Conservation (phyloP, 1,139 yeast species). For the Arxiozyma slooffiae region DNA sequence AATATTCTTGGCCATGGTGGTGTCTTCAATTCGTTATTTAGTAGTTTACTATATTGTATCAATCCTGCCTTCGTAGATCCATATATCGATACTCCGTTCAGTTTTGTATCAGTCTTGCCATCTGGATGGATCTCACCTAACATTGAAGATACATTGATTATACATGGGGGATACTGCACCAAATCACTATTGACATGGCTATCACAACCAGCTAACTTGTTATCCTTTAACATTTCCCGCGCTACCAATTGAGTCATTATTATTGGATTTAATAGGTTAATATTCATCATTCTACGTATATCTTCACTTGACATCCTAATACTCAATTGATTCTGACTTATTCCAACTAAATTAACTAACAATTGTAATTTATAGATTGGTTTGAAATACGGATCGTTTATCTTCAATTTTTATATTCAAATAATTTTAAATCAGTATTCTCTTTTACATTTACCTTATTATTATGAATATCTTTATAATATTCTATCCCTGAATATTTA, state of each 20-base stretch:
- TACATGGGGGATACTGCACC: slow-evolving; percentile 24
- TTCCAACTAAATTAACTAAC: slow-evolving; percentile 77
- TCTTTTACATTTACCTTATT: background rate
- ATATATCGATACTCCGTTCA: slow-evolving; percentile 65
- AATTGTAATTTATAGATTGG: slow-evolving; percentile 13
- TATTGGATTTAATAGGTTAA: slow-evolving; percentile 63
- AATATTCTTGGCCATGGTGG: background rate
- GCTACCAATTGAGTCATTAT: slow-evolving; percentile 42
- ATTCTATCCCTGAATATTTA: background rate
- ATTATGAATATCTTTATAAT: background rate
- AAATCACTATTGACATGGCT: slow-evolving; percentile 2
- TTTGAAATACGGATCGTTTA: background rate
- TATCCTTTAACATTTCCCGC: slow-evolving; percentile 41
- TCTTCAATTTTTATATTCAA: background rate
- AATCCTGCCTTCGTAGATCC: slow-evolving; percentile 77
- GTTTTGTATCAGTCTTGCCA: background rate
- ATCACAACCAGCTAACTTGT: background rate
- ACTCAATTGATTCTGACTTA: slow-evolving; percentile 53
- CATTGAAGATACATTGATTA: slow-evolving; percentile 67
- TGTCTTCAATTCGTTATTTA: slow-evolving; percentile 43
- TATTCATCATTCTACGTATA: slow-evolving; percentile 42
- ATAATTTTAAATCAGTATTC: too few species aligned
- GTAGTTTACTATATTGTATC: slow-evolving; percentile 51
- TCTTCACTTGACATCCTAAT: slow-evolving; percentile 36
- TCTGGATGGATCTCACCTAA: slow-evolving; percentile 31